Base-by-base conservation (phyloP, 108 stramenopile species). In the Cyclotella cryptica region DNA sequence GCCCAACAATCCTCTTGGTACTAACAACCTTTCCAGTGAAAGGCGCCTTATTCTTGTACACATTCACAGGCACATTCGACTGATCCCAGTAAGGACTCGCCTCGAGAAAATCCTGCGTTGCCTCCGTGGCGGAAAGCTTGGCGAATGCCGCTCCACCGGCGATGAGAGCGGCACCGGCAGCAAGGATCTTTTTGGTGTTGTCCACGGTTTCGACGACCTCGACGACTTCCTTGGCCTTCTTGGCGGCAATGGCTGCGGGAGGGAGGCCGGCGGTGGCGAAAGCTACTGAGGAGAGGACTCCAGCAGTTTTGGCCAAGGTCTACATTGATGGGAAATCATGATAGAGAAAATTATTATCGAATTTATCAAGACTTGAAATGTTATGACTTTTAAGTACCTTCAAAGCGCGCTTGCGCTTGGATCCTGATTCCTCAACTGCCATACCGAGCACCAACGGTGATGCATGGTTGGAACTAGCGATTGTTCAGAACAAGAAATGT, bases 1-100 rank as follows among this genome's bases (percentile, higher is more conserved):
- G 84, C 18, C 93, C 93, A n/a, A 94, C 93, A 49, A 94, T 92
- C 47, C 93, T 80, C 87, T 94, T 92, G 28, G 88, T 88, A 74
- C 75, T 78, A 35, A 94, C 87, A 54, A 94, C 89, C 87, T 92
- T 92, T 22, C 90, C 90, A 39, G 83, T 87, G 59, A 81, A 83
- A 12, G 93, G 93, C 29, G 86, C 74, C 74, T 91, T 92, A 78
- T 88, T 90, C 84, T 94, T 94, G 89, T 87, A 92, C 12, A 88
- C 89, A 71, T 93, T 92, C 43, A 93, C 71, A 51, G 93, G 93
- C 45, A 93, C 75, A 69, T 29, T 88, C 24, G 86, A 77, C 76
- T 88, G 87, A 79, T 93, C 93, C 67, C 51, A 92, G 81, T 92
- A 91, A 19, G 93, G 93, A 58, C 71, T 58, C 11, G 91, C 93